phyloP scores from a whole-genome alignment of 305 asterid species.

The Solanum chacoense region DNA sequence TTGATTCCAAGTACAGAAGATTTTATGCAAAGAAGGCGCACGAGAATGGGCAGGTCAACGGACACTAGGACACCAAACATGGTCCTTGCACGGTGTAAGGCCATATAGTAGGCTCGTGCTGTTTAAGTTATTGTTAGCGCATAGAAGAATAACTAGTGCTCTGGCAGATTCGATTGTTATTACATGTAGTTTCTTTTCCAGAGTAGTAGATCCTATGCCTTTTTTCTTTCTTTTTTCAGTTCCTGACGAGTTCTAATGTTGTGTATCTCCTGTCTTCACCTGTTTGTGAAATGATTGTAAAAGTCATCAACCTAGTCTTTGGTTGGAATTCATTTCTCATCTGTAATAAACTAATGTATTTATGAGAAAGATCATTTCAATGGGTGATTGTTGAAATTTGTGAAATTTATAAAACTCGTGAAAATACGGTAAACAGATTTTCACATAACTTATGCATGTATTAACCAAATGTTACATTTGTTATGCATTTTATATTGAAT shows the following conservation, averaged over 20 bases:
- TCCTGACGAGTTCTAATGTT: background rate
- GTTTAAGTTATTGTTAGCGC: slow-evolving; percentile 16
- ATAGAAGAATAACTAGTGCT: slow-evolving; percentile 20
- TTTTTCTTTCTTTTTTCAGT: background rate
- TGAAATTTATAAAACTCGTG: background rate
- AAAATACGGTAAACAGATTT: background rate
- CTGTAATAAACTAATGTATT: background rate
- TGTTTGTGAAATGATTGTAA: background rate
- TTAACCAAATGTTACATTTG: no score
- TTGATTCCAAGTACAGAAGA: slow-evolving; percentile 85
- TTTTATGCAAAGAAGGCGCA: slow-evolving; percentile 61
- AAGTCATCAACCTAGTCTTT: background rate
- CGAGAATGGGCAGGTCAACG: slow-evolving; percentile 53
- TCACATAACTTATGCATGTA: no score
- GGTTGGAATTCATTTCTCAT: background rate
- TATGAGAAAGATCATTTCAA: background rate
- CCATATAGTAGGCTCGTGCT: slow-evolving; percentile 10
- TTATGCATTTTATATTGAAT: no score
- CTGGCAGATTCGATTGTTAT: slow-evolving; percentile 9
- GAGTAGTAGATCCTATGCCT: background rate
- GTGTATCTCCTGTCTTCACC: background rate
- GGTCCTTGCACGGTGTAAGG: background rate
- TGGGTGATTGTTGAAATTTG: background rate
- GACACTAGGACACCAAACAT: slow-evolving; percentile 68
- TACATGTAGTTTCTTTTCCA: background rate